These are phyloP conservation scores for Nannochloropsis salina DNA, from an alignment of 108 stramenopile genomes.

Conservation along the genomic window DNA sequence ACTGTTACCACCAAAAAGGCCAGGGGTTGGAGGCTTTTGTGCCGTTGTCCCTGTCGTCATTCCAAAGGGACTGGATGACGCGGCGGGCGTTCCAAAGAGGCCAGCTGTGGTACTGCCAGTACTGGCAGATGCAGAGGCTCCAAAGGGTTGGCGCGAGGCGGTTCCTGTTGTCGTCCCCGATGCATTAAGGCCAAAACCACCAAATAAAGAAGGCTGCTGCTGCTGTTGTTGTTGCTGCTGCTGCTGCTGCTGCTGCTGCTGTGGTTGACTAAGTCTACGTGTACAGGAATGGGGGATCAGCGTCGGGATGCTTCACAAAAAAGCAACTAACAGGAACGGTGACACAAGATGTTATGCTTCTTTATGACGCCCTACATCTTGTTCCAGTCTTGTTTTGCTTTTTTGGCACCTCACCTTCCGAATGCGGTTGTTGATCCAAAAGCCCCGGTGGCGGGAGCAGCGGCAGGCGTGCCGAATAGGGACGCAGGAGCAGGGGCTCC, in stretches of 20 bases:
- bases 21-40: background rate
- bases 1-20: background rate
- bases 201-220: background rate
- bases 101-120: background rate
- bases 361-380: background rate
- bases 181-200: background rate
- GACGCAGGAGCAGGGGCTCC: background rate
- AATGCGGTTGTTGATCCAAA: background rate
- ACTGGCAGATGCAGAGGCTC: background rate
- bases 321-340: too few relatives aligned
- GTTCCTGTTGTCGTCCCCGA: background rate
- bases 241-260: background rate
- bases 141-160: background rate
- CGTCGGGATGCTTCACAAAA: too few relatives aligned
- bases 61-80: background rate
- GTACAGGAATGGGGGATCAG: background rate
- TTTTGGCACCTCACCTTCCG: background rate
- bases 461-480: background rate
- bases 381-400: background rate
- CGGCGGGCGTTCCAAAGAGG: background rate
- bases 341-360: too few relatives aligned
- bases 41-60: background rate
- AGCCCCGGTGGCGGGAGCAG: background rate
- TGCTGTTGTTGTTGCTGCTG: background rate
- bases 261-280: background rate